phyloP scores from a whole-genome alignment of 2,329 filamentous ascomycete genomes.

The Aspergillus neotritici region DNA sequence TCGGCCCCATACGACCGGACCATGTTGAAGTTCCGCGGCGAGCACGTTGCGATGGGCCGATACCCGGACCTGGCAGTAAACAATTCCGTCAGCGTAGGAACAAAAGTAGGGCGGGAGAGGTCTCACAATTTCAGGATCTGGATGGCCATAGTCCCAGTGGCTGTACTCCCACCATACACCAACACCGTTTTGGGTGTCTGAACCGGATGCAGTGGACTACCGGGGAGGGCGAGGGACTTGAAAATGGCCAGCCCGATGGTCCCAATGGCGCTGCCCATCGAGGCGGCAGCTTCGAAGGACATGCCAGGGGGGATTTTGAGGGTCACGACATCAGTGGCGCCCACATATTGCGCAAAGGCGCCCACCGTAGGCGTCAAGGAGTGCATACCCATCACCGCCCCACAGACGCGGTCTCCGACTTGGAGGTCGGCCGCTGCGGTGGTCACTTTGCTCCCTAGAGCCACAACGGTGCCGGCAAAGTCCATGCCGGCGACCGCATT shows the following conservation, averaged over 20 bases:
- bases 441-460: constrained; percentile 1
- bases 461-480: constrained; percentile 19
- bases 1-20: too few species aligned
- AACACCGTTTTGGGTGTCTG: neutral
- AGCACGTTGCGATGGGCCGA: too few species aligned
- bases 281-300: constrained; percentile 3
- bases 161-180: constrained; percentile 2
- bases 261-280: constrained; percentile 1
- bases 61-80: too few species aligned
- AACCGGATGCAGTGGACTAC: neutral
- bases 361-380: constrained; percentile 21
- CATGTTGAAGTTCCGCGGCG: too few species aligned
- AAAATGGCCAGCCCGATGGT: constrained; percentile 8
- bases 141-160: constrained; percentile 1
- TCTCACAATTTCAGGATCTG: neutral
- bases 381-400: constrained; percentile 27
- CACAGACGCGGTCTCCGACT: constrained; percentile 32
- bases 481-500: constrained; percentile 16
- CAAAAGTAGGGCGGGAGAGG: too few species aligned
- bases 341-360: constrained; percentile 34
- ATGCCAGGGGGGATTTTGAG: constrained; percentile 20
- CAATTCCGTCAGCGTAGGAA: too few species aligned
- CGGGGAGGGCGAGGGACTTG: neutral
- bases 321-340: constrained; percentile 22
- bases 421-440: constrained; percentile 3